A percentile compares a stretch with the other conserved stretches of the same genome.
These are phyloP conservation scores for Mrakiaceae sp. DNA, from an alignment of 1,284 basidiomycete species.

Conservation along the genomic window DNA sequence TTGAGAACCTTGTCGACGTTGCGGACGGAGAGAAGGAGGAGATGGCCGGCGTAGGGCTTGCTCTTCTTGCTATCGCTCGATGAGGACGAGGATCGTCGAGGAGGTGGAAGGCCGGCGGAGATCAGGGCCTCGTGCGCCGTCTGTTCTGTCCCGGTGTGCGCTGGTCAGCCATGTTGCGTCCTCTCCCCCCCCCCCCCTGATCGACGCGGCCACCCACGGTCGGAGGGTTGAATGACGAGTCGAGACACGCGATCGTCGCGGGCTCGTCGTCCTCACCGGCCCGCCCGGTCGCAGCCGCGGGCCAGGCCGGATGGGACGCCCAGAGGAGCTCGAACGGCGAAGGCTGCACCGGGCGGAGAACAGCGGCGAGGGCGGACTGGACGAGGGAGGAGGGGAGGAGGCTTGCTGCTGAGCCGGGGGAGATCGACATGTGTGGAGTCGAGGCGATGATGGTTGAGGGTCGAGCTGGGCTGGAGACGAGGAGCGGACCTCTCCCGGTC, in stretches of 20 bases:
- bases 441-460: too few relatives aligned
- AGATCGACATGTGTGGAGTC: too few relatives aligned
- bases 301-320: slow-evolving; percentile 25
- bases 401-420: background rate
- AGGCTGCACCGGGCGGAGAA: slow-evolving; percentile 6
- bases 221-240: slow-evolving; percentile 92
- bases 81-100: slow-evolving; percentile 24
- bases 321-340: slow-evolving; percentile 24
- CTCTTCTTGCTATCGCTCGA: slow-evolving; percentile 1
- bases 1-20: slow-evolving; percentile 80
- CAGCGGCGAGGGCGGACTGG: slow-evolving; percentile 4
- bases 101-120: slow-evolving; percentile 37
- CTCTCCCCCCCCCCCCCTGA: too few relatives aligned
- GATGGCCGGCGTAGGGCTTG: slow-evolving; percentile 53
- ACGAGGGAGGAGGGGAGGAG: background rate
- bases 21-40: slow-evolving; percentile 72
- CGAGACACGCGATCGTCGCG: slow-evolving; percentile 49
- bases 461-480: too few relatives aligned
- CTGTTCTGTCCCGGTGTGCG: too few relatives aligned
- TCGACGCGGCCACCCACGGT: slow-evolving; percentile 33
- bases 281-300: background rate
- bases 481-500: too few relatives aligned
- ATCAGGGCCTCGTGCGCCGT: slow-evolving; percentile 72
- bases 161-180: too few relatives aligned
- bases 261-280: background rate